Percentiles rank a stretch among this genome's conserved stretches.
These are phyloP conservation scores for Bacterosira constricta DNA, from an alignment of 108 stramenopile genomes.

Conservation along the genomic window DNA sequence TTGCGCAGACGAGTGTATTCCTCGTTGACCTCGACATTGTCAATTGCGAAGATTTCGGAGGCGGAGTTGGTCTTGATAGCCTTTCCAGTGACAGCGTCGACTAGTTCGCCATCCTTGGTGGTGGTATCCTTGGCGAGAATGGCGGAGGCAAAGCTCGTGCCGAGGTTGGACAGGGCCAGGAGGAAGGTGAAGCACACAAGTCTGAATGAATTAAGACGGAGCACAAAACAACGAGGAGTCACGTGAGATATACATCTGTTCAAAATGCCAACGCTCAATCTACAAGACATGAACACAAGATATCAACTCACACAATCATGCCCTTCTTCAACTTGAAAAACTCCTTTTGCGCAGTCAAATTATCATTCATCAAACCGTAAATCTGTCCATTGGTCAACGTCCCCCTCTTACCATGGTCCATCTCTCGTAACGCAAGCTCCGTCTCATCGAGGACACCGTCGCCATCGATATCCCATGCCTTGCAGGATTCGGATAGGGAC, in stretches of 20 bases:
- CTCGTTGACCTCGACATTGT: no score
- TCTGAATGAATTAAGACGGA: neutral
- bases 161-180: slow-evolving; percentile 45
- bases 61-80: neutral
- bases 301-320: slow-evolving; percentile 11
- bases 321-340: slow-evolving; percentile 22
- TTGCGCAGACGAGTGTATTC: no score
- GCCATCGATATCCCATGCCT: slow-evolving; percentile 31
- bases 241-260: neutral
- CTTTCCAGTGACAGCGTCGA: neutral
- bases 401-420: slow-evolving; percentile 40
- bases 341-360: slow-evolving; percentile 14
- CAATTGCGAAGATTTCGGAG: neutral
- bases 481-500: slow-evolving; percentile 15
- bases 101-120: neutral
- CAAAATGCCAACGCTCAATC: neutral
- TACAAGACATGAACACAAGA: no score
- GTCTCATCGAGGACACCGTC: slow-evolving; percentile 47
- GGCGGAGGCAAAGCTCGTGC: slow-evolving; percentile 48
- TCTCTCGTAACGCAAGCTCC: slow-evolving; percentile 17
- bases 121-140: slow-evolving; percentile 48
- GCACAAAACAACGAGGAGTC: neutral
- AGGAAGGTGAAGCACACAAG: slow-evolving; percentile 18
- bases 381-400: slow-evolving; percentile 33
- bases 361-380: slow-evolving; percentile 28